Base-by-base conservation (phyloP, 306 rosid species). In the Lablab purpureus region DNA sequence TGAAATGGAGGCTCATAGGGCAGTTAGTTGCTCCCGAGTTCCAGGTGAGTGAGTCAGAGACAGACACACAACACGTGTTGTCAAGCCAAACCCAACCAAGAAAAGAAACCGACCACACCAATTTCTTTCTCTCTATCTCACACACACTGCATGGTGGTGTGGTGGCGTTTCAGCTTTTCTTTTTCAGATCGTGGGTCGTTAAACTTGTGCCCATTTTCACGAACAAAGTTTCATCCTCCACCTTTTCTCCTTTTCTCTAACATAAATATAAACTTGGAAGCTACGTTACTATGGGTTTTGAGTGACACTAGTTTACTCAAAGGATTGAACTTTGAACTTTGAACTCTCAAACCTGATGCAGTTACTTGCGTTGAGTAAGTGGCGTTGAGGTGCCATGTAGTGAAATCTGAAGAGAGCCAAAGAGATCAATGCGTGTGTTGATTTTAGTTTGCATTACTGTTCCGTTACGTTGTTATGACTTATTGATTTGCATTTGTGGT, bases 111-210 rank as follows among this genome's bases (percentile, higher is more conserved):
- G 37, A 75, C 49, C 27, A 65, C 12, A 54, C 0, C n/a, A n/a
- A n/a, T n/a, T n/a, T n/a, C 68, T 10, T 7, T 50, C 19, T 54
- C 41, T 70, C 75, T 72, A 34, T 37, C 21, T 37, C 47, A 6
- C 15, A 9, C 13, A 11, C 67, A 62, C 51, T 52, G 51, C 51
- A 25, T 62, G n/a, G n/a, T 32, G 10, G 55, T n/a, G 74, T 17
- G 21, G 21, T 6, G 18, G 66, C 25, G 22, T 36, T 36, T 73
- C 21, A 10, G 27, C 18, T 40, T 66, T 67, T 25, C 47, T 23
- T 47, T 23, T 58, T 60, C 85, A 62, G 87, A 82, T 82, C 86
- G 79, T 82, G 88, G 86, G 23, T 77, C 56, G 81, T 43, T 69
- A 52, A 67, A 25, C 6, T 56, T 60, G 43, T 66, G 62, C 80